Evolutionary conservation across 306 rosid genomes (phyloP).

Genomic region (Lagenaria siceraria): DNA sequence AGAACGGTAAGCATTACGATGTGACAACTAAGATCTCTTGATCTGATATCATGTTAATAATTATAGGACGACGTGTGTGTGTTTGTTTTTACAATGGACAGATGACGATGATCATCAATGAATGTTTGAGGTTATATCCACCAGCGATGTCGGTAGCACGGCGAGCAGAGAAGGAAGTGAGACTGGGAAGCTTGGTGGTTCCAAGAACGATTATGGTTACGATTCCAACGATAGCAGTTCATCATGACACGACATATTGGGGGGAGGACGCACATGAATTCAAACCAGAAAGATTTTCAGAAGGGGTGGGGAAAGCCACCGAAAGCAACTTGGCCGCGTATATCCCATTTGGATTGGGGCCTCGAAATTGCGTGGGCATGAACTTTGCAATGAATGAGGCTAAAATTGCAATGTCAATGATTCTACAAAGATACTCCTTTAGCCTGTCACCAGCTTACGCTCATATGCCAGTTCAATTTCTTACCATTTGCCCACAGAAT

Average conservation of each 20-base stretch:
- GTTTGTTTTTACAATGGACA: not conserved
- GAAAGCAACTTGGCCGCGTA: not conserved
- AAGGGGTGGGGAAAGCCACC: slow-evolving; percentile 17
- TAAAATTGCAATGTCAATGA: slow-evolving; percentile 26
- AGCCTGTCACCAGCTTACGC: slow-evolving; percentile 25
- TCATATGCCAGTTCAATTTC: slow-evolving; percentile 5
- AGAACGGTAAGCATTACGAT: slow-evolving; percentile 3
- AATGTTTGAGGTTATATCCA: slow-evolving; percentile 7
- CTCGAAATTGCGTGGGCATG: slow-evolving; percentile 17
- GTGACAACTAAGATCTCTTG: too few relatives aligned
- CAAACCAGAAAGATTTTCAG: slow-evolving; percentile 30
- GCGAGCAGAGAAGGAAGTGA: not conserved
- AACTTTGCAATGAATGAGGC: slow-evolving; percentile 22
- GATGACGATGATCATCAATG: slow-evolving; percentile 13
- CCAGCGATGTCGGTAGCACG: not conserved
- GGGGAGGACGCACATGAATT: slow-evolving; percentile 27
- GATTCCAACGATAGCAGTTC: slow-evolving; percentile 9
- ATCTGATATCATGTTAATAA: too few relatives aligned
- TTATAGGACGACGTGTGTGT: too few relatives aligned
- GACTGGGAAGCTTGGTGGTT: not conserved
- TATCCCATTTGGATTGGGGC: slow-evolving; percentile 28
- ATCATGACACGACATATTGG: slow-evolving; percentile 19
- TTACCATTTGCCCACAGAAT: slow-evolving; percentile 19
- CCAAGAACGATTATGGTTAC: not conserved
- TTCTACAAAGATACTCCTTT: slow-evolving; percentile 25